phyloP scores from a whole-genome alignment of 139 green algal genomes.

The Zygnema cylindricum region DNA sequence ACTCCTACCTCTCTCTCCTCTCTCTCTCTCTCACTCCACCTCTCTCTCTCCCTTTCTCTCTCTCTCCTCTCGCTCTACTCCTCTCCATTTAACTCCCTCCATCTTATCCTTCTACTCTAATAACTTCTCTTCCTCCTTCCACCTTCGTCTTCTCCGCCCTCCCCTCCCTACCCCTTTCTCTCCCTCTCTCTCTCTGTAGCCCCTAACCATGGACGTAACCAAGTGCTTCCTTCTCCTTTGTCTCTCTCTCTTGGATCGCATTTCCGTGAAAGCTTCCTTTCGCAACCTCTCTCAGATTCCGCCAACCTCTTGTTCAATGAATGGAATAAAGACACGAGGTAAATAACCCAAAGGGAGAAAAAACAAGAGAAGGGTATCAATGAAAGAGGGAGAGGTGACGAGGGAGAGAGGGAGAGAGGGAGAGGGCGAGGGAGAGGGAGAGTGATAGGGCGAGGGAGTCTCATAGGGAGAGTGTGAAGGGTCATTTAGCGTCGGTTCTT shows the following conservation, averaged over 20 bases:
- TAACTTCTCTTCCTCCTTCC: not conserved
- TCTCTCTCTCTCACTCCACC: not conserved
- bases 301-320: constrained; percentile 61
- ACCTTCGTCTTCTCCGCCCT: not conserved
- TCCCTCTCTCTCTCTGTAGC: constrained; percentile 53
- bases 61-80: not conserved
- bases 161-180: not conserved
- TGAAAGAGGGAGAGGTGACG: not conserved
- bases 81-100: not conserved
- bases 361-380: not conserved
- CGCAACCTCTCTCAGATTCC: constrained; percentile 53
- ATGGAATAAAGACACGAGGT: constrained; percentile 63
- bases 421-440: constrained; percentile 14
- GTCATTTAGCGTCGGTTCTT: too few species aligned
- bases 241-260: too few species aligned
- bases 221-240: too few species aligned
- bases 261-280: constrained; percentile 63
- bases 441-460: too few species aligned
- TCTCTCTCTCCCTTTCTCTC: not conserved
- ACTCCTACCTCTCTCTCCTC: not conserved
- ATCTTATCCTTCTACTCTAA: not conserved
- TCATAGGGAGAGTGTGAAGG: too few species aligned
- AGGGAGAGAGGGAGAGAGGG: constrained; percentile 14
- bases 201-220: constrained; percentile 61
- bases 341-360: not conserved